phyloP scores from a whole-genome alignment of 176 grass and related monocot species.

The Elymus sibiricus region DNA sequence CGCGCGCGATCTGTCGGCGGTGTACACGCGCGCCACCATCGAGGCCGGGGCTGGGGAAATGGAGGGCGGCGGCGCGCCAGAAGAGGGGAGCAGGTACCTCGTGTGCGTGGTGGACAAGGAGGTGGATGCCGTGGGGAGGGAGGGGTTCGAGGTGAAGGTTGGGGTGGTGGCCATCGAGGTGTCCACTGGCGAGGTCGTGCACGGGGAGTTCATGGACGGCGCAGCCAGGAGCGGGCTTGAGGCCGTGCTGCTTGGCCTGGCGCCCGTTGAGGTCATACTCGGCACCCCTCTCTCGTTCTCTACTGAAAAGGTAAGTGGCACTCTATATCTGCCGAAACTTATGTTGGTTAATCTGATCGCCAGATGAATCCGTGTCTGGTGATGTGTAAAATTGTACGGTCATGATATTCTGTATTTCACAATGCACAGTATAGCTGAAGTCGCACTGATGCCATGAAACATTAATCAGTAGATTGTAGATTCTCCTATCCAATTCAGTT shows the following conservation, averaged over 20 bases:
- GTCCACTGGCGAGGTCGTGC: constrained; percentile 72
- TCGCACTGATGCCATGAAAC: background rate
- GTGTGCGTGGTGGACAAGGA: constrained; percentile 84
- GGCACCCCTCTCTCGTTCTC: constrained; percentile 54
- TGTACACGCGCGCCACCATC: constrained; percentile 93
- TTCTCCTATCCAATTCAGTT: background rate
- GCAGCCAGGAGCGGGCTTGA: constrained; percentile 60
- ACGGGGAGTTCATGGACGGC: constrained; percentile 79
- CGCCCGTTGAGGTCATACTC: constrained; percentile 72
- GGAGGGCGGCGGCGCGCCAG: constrained; percentile 26
- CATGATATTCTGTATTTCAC: background rate
- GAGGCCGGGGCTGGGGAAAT: constrained; percentile 73
- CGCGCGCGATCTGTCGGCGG: constrained; percentile 50
- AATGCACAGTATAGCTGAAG: background rate
- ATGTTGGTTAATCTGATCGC: background rate
- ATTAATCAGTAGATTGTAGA: background rate
- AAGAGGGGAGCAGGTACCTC: constrained; percentile 59
- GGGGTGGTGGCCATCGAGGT: constrained; percentile 66
- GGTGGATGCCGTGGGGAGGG: constrained; percentile 24
- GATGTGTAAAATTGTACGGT: background rate
- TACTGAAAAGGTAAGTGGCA: constrained; percentile 61
- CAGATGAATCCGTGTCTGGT: background rate
- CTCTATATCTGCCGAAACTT: too few relatives aligned
- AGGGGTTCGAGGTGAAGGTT: constrained; percentile 55
- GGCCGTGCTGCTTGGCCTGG: constrained; percentile 70